phyloP scores from a whole-genome alignment of 306 rosid species.

The Cyamopsis tetragonoloba region DNA sequence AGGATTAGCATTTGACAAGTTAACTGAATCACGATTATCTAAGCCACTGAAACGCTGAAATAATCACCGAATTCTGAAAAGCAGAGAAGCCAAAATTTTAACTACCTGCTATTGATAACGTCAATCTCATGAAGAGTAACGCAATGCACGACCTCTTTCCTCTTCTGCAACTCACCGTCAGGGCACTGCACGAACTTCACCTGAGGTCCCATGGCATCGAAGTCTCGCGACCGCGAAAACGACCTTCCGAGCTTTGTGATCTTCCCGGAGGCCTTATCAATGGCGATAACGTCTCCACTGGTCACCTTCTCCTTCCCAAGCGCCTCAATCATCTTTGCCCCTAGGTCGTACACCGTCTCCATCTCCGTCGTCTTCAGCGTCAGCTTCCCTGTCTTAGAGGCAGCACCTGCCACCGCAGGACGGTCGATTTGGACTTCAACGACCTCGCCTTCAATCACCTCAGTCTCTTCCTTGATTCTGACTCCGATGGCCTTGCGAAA shows the following conservation, averaged over 20 bases:
- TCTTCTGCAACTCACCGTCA: constrained; percentile 96
- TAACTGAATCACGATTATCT: background rate
- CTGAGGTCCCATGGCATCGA: constrained; percentile 92
- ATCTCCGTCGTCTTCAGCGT: constrained; percentile 93
- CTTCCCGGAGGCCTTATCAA: constrained; percentile 89
- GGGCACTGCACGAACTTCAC: constrained; percentile 93
- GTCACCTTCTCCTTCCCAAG: constrained; percentile 91
- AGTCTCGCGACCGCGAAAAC: constrained; percentile 87
- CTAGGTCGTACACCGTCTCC: constrained; percentile 96
- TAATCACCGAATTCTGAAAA: background rate
- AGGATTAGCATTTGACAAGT: background rate
- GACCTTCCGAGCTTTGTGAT: constrained; percentile 94
- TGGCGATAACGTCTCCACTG: constrained; percentile 79
- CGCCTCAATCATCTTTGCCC: constrained; percentile 97
- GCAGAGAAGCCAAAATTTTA: background rate
- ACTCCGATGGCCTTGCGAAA: constrained; percentile 93
- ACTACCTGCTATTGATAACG: constrained; percentile 96
- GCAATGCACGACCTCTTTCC: constrained; percentile 98
- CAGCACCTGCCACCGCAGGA: constrained; percentile 78
- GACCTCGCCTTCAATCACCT: constrained; percentile 91
- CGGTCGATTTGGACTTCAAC: constrained; percentile 93
- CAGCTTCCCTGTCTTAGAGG: constrained; percentile 84
- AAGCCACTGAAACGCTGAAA: background rate
- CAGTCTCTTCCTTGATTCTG: constrained; percentile 95
- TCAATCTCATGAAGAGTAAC: constrained; percentile 98